phyloP scores from a whole-genome alignment of 768 basidiomycete genomes.

The Amanita rubescens region DNA sequence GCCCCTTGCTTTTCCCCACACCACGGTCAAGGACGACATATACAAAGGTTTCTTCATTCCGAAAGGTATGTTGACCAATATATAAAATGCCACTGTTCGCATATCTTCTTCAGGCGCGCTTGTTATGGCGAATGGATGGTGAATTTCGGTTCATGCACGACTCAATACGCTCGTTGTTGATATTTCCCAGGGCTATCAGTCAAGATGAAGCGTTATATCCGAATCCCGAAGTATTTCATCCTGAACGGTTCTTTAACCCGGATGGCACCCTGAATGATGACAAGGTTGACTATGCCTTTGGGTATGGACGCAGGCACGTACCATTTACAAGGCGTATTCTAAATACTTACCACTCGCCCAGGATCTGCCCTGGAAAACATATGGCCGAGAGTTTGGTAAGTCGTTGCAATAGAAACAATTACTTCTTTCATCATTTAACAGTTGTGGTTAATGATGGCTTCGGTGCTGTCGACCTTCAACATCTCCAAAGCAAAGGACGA shows the following conservation, averaged over 20 bases:
- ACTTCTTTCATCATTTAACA: conserved; percentile 19
- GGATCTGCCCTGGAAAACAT: not conserved
- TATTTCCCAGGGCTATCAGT: conserved; percentile 7
- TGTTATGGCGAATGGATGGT: conserved; percentile 2
- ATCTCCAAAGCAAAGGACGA: conserved; percentile 20
- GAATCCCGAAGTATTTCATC: conserved; percentile 1
- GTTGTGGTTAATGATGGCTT: conserved; percentile 15
- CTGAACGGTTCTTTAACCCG: not conserved
- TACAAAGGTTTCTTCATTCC: conserved; percentile 26
- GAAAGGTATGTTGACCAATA: conserved; percentile 9
- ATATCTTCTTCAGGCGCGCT: not conserved
- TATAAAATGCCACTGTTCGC: not conserved
- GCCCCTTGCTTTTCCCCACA: conserved; percentile 6
- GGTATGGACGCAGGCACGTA: conserved; percentile 19
- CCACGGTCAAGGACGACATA: conserved; percentile 12
- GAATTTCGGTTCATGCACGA: not conserved
- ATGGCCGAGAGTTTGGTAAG: not conserved
- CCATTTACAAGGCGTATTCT: conserved; percentile 5
- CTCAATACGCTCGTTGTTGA: not conserved
- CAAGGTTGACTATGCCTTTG: conserved; percentile 16
- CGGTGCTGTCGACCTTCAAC: conserved; percentile 23
- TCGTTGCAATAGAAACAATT: conserved; percentile 23
- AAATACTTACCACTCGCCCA: not conserved
- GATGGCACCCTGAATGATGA: conserved; percentile 2
- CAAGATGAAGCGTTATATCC: conserved; percentile 12